A percentile compares a stretch with the other conserved stretches of the same genome.
Evolutionary conservation across 805 yeast species (phyloP).

Genomic region (Lipomyces yamadae): DNA sequence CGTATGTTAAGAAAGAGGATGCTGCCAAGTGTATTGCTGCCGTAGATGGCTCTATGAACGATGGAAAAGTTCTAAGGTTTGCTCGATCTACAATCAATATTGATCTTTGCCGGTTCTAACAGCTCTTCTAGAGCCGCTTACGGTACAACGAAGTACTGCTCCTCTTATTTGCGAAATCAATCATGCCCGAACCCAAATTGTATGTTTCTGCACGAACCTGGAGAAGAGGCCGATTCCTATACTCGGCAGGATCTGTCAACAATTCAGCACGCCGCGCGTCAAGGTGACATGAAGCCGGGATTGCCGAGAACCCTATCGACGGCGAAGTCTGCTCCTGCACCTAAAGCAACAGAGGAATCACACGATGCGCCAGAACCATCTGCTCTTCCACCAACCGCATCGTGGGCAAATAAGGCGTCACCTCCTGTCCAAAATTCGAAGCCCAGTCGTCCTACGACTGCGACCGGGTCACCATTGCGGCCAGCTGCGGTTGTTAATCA

Average conservation of each 20-base stretch:
- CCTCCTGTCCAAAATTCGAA: constrained; percentile 45
- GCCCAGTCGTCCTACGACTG: constrained; percentile 12
- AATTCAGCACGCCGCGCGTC: constrained; percentile 54
- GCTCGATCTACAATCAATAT: not conserved
- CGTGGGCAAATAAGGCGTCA: constrained; percentile 59
- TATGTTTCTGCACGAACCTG: constrained; percentile 99
- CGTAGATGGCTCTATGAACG: constrained; percentile 89
- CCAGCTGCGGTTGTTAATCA: constrained; percentile 1
- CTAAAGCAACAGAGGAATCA: constrained; percentile 20
- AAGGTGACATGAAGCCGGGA: constrained; percentile 40
- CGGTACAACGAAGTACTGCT: constrained; percentile 98
- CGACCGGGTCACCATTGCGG: not conserved
- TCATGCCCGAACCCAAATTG: constrained; percentile 98
- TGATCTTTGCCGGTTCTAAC: constrained; percentile 1
- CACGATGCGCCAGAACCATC: constrained; percentile 46
- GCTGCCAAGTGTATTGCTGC: constrained; percentile 92
- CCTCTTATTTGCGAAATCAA: constrained; percentile 92
- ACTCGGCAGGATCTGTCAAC: constrained; percentile 86
- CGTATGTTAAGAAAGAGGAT: constrained; percentile 90
- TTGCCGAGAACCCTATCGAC: constrained; percentile 8
- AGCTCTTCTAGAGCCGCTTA: constrained; percentile 72
- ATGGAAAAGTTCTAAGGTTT: constrained; percentile 77
- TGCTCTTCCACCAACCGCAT: constrained; percentile 71
- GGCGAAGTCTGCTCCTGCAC: not conserved
- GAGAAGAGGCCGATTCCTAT: constrained; percentile 97